A percentile compares a stretch with the other conserved stretches of the same genome.
Conservation (phyloP, 805 yeast species). For the Zygosaccharomyces pseudorouxii region DNA sequence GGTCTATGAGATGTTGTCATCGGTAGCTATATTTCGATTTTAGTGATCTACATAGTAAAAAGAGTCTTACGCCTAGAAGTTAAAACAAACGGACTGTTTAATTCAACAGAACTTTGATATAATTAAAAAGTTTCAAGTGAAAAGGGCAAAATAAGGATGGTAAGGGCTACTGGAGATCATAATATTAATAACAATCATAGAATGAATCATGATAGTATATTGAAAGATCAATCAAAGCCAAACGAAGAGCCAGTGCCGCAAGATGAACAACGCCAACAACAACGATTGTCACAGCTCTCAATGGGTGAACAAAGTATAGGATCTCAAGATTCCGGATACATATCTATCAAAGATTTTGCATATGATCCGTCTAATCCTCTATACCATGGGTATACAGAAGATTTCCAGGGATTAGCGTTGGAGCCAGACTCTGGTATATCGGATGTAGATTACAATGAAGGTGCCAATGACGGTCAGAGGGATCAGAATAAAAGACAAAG, state of each 20-base stretch:
- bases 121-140: background rate
- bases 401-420: conserved; percentile 20
- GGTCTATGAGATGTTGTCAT: conserved; percentile 74
- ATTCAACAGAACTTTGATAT: background rate
- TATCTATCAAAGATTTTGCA: conserved; percentile 76
- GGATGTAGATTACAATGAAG: conserved; percentile 14
- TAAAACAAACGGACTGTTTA: background rate
- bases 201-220: background rate
- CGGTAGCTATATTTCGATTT: background rate
- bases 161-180: background rate
- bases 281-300: background rate
- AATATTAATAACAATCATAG: background rate
- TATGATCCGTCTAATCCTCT: conserved; percentile 66
- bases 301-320: conserved; percentile 4
- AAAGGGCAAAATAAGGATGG: background rate
- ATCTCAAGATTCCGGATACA: conserved; percentile 28
- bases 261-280: background rate
- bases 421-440: conserved; percentile 25
- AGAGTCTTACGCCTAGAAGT: background rate
- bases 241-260: background rate
- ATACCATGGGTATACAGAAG: conserved; percentile 54
- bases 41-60: background rate
- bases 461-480: conserved; percentile 17
- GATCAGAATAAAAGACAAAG: conserved; percentile 27
- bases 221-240: background rate